Percentiles rank a stretch among this genome's conserved stretches.
phyloP scores from a whole-genome alignment of 192 early-diverging fungal genomes.

The Backusella westeae region DNA sequence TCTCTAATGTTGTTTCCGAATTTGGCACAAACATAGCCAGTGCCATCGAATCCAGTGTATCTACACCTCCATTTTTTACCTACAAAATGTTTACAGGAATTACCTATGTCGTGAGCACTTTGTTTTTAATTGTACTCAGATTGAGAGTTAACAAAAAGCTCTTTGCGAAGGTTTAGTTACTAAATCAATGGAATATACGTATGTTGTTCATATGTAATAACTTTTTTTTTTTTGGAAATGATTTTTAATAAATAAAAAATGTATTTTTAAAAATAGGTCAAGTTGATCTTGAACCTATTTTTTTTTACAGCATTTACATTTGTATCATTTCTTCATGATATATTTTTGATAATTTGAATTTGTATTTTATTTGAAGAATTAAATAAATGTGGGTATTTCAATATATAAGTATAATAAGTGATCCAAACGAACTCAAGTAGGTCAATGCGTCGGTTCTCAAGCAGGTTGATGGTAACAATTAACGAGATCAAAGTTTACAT shows the following conservation, averaged over 20 bases:
- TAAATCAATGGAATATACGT: background rate
- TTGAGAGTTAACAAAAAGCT: conserved; percentile 4
- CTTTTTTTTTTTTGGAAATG: background rate
- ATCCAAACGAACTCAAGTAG: no score
- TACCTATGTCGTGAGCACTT: background rate
- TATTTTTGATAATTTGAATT: no score
- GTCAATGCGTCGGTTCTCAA: no score
- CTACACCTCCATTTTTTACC: conserved; percentile 25
- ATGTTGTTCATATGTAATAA: background rate
- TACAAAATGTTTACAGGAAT: conserved; percentile 41
- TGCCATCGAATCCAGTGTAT: conserved; percentile 28
- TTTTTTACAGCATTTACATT: no score
- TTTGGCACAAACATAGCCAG: conserved; percentile 32
- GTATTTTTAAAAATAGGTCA: background rate
- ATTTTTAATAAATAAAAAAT: background rate
- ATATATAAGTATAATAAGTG: no score
- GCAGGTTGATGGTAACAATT: background rate
- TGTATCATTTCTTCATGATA: no score
- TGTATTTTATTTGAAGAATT: no score
- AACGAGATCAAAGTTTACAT: background rate
- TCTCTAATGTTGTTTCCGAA: conserved; percentile 22
- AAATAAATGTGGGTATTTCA: no score
- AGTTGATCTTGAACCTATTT: no score
- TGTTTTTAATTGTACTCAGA: conserved; percentile 12
- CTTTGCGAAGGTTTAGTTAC: conserved; percentile 10